Evolutionary conservation across 352 stramenopile species (phyloP), one percentile per base, ranked within the genome.

Genomic region (Globisporangium cylindrosporum): DNA sequence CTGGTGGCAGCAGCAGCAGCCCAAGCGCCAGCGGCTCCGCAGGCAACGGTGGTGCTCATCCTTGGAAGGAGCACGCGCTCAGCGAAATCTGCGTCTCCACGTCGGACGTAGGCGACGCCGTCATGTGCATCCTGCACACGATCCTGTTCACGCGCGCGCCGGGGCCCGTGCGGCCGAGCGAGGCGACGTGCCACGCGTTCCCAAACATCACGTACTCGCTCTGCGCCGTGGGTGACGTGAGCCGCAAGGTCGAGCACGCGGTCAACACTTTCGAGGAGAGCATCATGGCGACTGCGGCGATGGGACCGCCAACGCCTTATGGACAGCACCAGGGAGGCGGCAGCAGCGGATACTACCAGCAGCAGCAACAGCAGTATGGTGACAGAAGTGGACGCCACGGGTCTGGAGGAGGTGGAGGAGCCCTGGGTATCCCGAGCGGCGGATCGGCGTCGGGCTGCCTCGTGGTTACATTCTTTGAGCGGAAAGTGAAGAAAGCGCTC

Each of bases 91-190:
- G 73, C 18, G 84, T 92, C 38, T 69, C 73, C 9, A 67, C 80
- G 15, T 72, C 80, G 57, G 82, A 93, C 66, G 68, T 91, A 20
- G 75, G 78, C 20, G 87, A 94, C 61, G 82, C 79, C 49, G 70
- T 89, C 25, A 91, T 81, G 27, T 88, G 82, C 59, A 61, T 94
- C 14, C 67, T 94, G 48, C 87, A 95, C 69, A 93, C 84, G 5
- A 90, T 95, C 64, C 73, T 95, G 24, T 95, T 95, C 73, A 91
- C 85, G 18, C 72, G 87, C 27, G 86, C 87, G 9, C 87, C 85
- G 0, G 87, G 87, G 0, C 87, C 85, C 22, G 85, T 93, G 32
- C 80, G 84, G 0, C 87, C 87, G 1, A 91, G 80, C 25, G 85
- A 94, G 67, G 82, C 85, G 49, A 88, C 87, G 58, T 94, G 87